Evolutionary conservation across 345 rosid genomes (phyloP), one percentile per base, ranked within the genome.

Genomic region (Heritiera littoralis): DNA sequence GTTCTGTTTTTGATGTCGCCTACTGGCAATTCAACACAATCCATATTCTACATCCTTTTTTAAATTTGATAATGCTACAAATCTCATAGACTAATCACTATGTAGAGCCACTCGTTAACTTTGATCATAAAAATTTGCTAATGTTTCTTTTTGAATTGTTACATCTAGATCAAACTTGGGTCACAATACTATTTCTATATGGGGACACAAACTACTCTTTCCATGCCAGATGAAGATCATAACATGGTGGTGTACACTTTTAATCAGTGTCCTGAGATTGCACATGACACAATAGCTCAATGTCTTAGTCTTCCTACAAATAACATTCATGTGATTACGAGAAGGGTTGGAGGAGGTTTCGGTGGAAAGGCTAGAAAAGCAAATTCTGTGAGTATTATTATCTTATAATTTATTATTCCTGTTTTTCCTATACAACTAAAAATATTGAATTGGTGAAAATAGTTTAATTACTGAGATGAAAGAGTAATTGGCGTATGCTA

Each of bases 311-410:
- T 95, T 84, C 97, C 87, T 74, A 89, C 82, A 28, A 90, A 93
- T 61, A 95, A 88, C 68, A 88, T 95, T n/a, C 93, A 95, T 64
- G 93, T 93, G 73, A 85, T 95, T 43, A 41, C 98, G 8, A 85
- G 98, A 85, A 88, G 98, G 84, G 91, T 92, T 73, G 98, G 99
- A n/a, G 97, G 97, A 60, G 98, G 97, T 18, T 95, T 92, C 60
- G 97, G 98, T 59, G 99, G 99, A 74, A 70, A 96, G 86, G 93
- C 90, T 78, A 4, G 85, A 0, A 90, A 70, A 90, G 81, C 97
- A 28, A 86, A 88, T 80, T 86, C 91, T 43, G 98, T 96, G 75
- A 89, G 97, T 91, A 70, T 67, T 51, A 3, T 52, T 52, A 52
- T 49, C 38, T 3, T 35, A 35, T 35, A 35, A 35, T 3, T 35